phyloP scores from a whole-genome alignment of 768 basidiomycete species.

The Royoungia palumana region DNA sequence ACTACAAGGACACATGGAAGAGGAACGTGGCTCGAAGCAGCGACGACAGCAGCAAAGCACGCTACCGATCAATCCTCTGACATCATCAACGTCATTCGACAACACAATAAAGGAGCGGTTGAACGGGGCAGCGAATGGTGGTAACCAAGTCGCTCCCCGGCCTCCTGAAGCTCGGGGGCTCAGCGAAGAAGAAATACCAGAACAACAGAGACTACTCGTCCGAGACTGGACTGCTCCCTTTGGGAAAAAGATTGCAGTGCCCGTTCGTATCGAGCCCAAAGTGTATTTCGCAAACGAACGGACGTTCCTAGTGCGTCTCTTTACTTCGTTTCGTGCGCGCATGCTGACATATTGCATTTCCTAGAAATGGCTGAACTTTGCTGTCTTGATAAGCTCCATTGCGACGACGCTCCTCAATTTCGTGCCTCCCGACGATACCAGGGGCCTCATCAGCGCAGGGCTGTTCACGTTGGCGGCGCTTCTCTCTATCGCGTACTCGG shows the following conservation, averaged over 20 bases:
- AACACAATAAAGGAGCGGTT: conserved; percentile 75
- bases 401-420: conserved; percentile 91
- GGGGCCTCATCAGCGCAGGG: conserved; percentile 81
- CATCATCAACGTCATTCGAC: conserved; percentile 79
- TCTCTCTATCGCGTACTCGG: conserved; percentile 83
- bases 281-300: conserved; percentile 96
- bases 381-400: conserved; percentile 84
- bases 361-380: conserved; percentile 89
- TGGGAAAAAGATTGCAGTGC: conserved; percentile 89
- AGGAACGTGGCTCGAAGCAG: conserved; percentile 18
- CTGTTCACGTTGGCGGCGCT: conserved; percentile 91
- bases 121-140: conserved; percentile 30
- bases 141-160: conserved; percentile 10
- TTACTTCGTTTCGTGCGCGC: not conserved
- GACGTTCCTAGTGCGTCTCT: conserved; percentile 77
- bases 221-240: conserved; percentile 73
- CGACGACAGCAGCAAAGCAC: conserved; percentile 25
- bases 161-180: conserved; percentile 30
- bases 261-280: conserved; percentile 97
- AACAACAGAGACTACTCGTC: conserved; percentile 55
- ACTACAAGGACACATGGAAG: conserved; percentile 25
- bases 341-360: conserved; percentile 5
- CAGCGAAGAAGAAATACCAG: conserved; percentile 35
- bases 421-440: conserved; percentile 61
- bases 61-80: conserved; percentile 82